Percentiles rank a stretch among this genome's conserved stretches.
These are phyloP conservation scores for Closterium sp. DNA, from an alignment of 139 green algal species.

Conservation along the genomic window DNA sequence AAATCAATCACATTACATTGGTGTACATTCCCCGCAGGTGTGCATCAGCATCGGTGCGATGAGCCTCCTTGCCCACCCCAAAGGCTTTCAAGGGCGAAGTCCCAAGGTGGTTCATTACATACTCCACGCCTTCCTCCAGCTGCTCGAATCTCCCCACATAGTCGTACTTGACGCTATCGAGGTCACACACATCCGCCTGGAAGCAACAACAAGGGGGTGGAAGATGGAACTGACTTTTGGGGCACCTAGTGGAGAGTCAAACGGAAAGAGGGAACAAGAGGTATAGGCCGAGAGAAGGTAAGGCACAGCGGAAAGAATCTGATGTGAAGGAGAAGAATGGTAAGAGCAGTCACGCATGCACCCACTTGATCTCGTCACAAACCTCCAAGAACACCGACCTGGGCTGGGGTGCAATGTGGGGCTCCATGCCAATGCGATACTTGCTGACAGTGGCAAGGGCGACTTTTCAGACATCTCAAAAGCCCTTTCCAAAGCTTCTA, in stretches of 20 bases:
- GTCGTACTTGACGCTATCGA: not conserved
- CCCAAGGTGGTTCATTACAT: not conserved
- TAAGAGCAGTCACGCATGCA: too few species aligned
- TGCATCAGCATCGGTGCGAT: not conserved
- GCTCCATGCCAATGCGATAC: not conserved
- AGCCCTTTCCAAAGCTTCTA: too few species aligned
- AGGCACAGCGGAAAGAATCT: too few species aligned
- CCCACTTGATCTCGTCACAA: too few species aligned
- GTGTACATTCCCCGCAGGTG: not conserved
- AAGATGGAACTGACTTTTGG: too few species aligned
- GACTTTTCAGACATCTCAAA: too few species aligned
- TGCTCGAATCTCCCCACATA: not conserved
- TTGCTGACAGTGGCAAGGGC: not conserved
- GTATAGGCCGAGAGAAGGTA: too few species aligned
- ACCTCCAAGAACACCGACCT: too few species aligned
- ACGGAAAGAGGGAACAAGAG: too few species aligned
- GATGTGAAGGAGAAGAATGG: too few species aligned
- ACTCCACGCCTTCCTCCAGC: not conserved
- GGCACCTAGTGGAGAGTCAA: too few species aligned
- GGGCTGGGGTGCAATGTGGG: not conserved
- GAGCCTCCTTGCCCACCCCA: not conserved
- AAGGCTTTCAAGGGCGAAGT: not conserved
- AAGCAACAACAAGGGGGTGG: not conserved
- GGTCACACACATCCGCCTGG: not conserved
- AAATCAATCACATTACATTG: not conserved